A percentile compares a stretch with the other conserved stretches of the same genome.
Evolutionary conservation across 805 yeast species (phyloP).

Genomic region (Yarrowia sp.): DNA sequence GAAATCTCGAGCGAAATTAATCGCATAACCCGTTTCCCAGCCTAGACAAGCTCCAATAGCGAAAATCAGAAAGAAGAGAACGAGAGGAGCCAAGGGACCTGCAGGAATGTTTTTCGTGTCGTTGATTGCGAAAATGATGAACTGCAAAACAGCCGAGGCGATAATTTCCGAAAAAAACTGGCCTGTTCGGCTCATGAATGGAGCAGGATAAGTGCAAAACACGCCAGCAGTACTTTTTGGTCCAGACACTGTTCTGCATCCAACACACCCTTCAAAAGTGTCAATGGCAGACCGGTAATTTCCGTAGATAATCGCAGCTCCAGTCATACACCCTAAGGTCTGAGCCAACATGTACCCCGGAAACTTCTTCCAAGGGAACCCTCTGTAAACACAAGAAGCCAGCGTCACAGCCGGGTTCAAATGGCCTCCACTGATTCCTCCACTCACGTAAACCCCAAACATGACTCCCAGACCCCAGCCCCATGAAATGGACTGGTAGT

Average conservation of each 20-base stretch:
- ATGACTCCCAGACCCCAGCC: constrained; percentile 57
- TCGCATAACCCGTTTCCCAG: constrained; percentile 53
- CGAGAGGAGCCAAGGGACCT: constrained; percentile 49
- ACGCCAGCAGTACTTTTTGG: constrained; percentile 44
- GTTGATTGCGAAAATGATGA: constrained; percentile 51
- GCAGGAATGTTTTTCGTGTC: constrained; percentile 52
- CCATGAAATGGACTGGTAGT: constrained; percentile 45
- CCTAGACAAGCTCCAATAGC: constrained; percentile 50
- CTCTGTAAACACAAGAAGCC: constrained; percentile 49
- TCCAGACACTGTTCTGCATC: constrained; percentile 38
- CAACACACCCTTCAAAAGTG: constrained; percentile 37
- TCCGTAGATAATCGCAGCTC: constrained; percentile 49
- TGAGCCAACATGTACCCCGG: constrained; percentile 49
- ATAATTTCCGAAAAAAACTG: constrained; percentile 51
- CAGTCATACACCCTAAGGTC: constrained; percentile 50
- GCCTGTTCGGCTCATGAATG: constrained; percentile 45
- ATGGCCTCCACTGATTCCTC: constrained; percentile 59
- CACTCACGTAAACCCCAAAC: constrained; percentile 50
- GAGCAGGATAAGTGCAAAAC: constrained; percentile 49
- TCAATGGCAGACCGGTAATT: constrained; percentile 45
- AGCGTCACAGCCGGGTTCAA: constrained; percentile 55
- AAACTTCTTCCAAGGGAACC: constrained; percentile 51
- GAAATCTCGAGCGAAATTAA: constrained; percentile 55
- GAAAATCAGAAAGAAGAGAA: constrained; percentile 47
- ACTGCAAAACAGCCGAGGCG: constrained; percentile 47